These are phyloP conservation scores for Tylopilus rubrobrunneus DNA, from an alignment of 768 basidiomycete species.

Conservation along the genomic window DNA sequence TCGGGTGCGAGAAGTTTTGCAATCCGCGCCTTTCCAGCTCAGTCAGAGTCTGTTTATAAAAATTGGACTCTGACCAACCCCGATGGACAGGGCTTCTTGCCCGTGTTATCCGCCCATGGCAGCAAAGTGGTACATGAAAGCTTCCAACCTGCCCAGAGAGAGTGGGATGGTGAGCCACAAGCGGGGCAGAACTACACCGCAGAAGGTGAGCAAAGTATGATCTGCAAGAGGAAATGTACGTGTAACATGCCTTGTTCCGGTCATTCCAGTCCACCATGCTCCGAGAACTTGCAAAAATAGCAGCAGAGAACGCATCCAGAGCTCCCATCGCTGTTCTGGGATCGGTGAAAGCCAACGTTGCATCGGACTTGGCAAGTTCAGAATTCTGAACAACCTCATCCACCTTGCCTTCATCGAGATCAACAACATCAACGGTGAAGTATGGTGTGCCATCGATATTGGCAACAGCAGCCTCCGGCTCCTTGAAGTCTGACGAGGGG, in stretches of 20 bases:
- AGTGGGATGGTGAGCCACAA: conserved; percentile 78
- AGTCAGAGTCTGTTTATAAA: conserved; percentile 8
- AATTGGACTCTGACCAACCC: conserved; percentile 43
- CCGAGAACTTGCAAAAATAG: conserved; percentile 72
- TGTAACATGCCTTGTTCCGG: conserved; percentile 65
- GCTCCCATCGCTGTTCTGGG: conserved; percentile 52
- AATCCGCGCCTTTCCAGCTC: conserved; percentile 60
- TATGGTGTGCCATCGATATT: conserved; percentile 79
- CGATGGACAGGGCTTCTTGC: conserved; percentile 66
- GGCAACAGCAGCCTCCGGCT: conserved; percentile 48
- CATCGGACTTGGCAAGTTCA: conserved; percentile 35
- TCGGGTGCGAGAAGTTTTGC: conserved; percentile 81
- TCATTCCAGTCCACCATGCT: conserved; percentile 92
- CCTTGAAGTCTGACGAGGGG: conserved; percentile 61
- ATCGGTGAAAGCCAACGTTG: conserved; percentile 57
- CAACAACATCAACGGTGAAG: conserved; percentile 75
- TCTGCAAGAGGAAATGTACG: neutral
- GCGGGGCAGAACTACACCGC: conserved; percentile 77
- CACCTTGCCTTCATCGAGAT: conserved; percentile 43
- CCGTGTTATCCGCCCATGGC: conserved; percentile 67
- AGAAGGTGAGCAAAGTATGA: neutral
- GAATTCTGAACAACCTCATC: conserved; percentile 40
- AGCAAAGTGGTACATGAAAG: conserved; percentile 70
- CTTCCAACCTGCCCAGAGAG: conserved; percentile 97
- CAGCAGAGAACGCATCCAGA: conserved; percentile 64